These are phyloP conservation scores for Bryum argenteum DNA, from an alignment of 225 moss, liverwort and hornwort species.

Conservation along the genomic window DNA sequence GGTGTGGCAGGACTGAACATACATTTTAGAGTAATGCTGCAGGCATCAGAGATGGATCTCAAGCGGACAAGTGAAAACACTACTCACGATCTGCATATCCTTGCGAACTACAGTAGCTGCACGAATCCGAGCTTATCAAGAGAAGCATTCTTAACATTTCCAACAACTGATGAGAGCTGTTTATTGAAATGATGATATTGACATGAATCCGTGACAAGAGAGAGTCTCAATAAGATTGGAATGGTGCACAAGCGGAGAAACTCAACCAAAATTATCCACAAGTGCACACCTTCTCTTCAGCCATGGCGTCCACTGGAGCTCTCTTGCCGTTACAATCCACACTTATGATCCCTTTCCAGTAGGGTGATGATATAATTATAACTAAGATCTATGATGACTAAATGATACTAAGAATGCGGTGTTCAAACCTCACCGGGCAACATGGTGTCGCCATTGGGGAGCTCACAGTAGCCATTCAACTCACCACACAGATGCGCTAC, in stretches of 20 bases:
- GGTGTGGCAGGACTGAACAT: no score
- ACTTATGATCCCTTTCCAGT: conserved; percentile 3
- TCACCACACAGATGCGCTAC: conserved; percentile 86
- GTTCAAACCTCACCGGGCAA: conserved; percentile 53
- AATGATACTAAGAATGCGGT: background rate
- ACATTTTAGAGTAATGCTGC: no score
- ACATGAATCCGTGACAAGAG: conserved; percentile 28
- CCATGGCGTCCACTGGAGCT: conserved; percentile 24
- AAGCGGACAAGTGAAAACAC: no score
- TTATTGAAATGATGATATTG: no score
- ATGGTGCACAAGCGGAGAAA: conserved; percentile 31
- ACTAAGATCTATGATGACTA: background rate
- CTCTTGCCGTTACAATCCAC: conserved; percentile 24
- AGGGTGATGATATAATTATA: no score
- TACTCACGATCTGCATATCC: no score
- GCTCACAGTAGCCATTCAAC: conserved; percentile 54
- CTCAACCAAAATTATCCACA: conserved; percentile 35
- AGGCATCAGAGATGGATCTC: no score
- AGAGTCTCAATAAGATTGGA: conserved; percentile 32
- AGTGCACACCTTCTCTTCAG: conserved; percentile 27
- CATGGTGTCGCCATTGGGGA: conserved; percentile 81
- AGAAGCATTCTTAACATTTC: no score
- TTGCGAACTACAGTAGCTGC: no score
- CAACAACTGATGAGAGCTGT: no score
- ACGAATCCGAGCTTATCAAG: no score